Evolutionary conservation across 306 rosid genomes (phyloP).

Genomic region (Sicyos baderoa): DNA sequence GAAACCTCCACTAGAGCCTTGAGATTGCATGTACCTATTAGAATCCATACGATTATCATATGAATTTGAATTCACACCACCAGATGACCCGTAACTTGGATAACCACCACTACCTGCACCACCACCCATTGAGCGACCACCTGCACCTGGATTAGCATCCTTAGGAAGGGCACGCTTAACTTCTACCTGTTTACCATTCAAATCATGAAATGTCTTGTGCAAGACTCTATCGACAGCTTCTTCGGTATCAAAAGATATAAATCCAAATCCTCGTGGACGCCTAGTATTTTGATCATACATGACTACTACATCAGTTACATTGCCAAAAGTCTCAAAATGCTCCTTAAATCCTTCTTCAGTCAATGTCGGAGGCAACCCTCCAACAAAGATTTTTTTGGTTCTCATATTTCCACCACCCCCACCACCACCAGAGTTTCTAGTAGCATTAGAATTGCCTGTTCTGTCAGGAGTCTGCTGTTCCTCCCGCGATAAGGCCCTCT

Average conservation of each 20-base stretch:
- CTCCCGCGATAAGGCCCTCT: conserved; percentile 94
- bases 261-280: conserved; percentile 95
- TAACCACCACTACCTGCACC: conserved; percentile 63
- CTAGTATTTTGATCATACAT: conserved; percentile 98
- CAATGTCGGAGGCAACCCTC: conserved; percentile 86
- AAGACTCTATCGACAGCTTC: conserved; percentile 95
- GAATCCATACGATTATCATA: conserved; percentile 91
- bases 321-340: conserved; percentile 75
- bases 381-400: conserved; percentile 93
- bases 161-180: conserved; percentile 99
- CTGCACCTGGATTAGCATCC: conserved; percentile 91
- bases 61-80: conserved; percentile 61
- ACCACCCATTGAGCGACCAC: conserved; percentile 67
- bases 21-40: conserved; percentile 81
- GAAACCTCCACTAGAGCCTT: conserved; percentile 68
- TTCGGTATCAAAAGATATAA: conserved; percentile 82
- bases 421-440: conserved; percentile 44
- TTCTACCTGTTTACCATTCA: conserved; percentile 95
- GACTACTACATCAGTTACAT: conserved; percentile 88
- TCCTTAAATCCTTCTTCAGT: conserved; percentile 80
- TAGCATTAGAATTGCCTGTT: conserved; percentile 54
- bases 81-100: conserved; percentile 79
- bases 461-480: conserved; percentile 83
- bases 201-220: conserved; percentile 89
- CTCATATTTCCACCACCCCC: conserved; percentile 64